Evolutionary conservation across 1,284 basidiomycete genomes (phyloP).

Genomic region (Ganoderma sinense): DNA sequence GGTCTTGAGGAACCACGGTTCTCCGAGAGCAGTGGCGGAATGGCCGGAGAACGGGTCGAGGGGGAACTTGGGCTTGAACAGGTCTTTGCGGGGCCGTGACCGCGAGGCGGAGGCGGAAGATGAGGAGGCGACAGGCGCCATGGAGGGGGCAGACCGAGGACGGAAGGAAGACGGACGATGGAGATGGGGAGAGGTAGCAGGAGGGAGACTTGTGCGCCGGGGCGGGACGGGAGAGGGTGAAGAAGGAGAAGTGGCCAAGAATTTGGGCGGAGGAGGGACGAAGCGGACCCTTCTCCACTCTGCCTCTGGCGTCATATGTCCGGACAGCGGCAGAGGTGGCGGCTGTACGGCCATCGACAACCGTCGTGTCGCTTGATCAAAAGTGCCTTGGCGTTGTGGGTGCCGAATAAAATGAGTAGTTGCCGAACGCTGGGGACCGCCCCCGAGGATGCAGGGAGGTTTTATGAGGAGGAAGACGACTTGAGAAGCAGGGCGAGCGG

Average conservation of each 20-base stretch:
- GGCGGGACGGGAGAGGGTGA: slow-evolving; percentile 3
- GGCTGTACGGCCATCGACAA: slow-evolving; percentile 1
- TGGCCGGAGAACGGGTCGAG: slow-evolving; percentile 54
- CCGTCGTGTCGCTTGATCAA: neutral
- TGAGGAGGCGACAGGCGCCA: slow-evolving; percentile 30
- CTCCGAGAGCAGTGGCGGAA: slow-evolving; percentile 31
- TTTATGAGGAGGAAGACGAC: neutral
- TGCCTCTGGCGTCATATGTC: neutral
- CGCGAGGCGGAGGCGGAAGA: slow-evolving; percentile 20
- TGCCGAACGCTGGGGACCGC: neutral
- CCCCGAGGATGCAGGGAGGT: neutral
- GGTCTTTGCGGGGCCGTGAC: slow-evolving; percentile 38
- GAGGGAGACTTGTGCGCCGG: neutral
- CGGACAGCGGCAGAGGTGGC: neutral
- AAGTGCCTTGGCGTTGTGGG: neutral
- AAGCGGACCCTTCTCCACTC: neutral
- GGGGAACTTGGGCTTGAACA: slow-evolving; percentile 58
- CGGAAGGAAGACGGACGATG: slow-evolving; percentile 6
- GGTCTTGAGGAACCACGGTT: slow-evolving; percentile 47
- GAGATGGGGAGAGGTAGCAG: slow-evolving; percentile 1
- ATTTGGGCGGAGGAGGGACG: neutral
- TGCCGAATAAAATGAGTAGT: neutral
- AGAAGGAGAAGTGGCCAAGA: slow-evolving; percentile 4
- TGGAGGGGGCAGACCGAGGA: slow-evolving; percentile 2
- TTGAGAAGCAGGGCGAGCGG: neutral